phyloP scores from a whole-genome alignment of 2,329 filamentous ascomycete genomes.

The Basipetospora sp. region DNA sequence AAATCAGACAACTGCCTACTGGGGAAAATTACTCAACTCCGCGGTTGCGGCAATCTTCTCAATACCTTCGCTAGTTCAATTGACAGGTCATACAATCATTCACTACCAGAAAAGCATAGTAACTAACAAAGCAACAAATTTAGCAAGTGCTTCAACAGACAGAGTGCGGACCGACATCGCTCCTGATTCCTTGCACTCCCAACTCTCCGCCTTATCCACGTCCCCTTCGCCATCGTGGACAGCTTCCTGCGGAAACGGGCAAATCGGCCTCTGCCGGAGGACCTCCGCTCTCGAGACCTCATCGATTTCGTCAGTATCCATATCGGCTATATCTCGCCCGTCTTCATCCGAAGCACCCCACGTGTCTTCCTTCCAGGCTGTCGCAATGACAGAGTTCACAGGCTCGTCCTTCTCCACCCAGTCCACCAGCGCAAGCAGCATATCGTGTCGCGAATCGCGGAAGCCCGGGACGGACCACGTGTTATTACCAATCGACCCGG shows the following conservation, averaged over 20 bases:
- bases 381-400: conserved; percentile 20
- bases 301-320: too few species aligned
- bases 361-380: conserved; percentile 16
- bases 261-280: conserved; percentile 30
- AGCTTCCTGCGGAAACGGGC: conserved; percentile 20
- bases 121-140: too few species aligned
- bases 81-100: too few species aligned
- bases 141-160: too few species aligned
- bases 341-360: too few species aligned
- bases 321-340: too few species aligned
- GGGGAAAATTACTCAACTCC: too few species aligned
- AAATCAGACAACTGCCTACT: too few species aligned
- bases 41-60: too few species aligned
- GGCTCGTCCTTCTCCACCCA: conserved; percentile 22
- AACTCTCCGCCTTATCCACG: conserved; percentile 5
- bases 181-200: conserved; percentile 3
- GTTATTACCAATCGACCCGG: conserved; percentile 12
- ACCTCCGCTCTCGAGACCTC: conserved; percentile 20
- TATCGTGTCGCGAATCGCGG: conserved; percentile 21
- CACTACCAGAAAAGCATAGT: too few species aligned
- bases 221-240: conserved; percentile 4
- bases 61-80: too few species aligned
- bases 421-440: conserved; percentile 19
- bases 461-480: conserved; percentile 22
- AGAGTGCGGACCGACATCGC: too few species aligned